Base-by-base conservation (phyloP, 805 yeast genomes). In the Kluyveromyces lactis region DNA sequence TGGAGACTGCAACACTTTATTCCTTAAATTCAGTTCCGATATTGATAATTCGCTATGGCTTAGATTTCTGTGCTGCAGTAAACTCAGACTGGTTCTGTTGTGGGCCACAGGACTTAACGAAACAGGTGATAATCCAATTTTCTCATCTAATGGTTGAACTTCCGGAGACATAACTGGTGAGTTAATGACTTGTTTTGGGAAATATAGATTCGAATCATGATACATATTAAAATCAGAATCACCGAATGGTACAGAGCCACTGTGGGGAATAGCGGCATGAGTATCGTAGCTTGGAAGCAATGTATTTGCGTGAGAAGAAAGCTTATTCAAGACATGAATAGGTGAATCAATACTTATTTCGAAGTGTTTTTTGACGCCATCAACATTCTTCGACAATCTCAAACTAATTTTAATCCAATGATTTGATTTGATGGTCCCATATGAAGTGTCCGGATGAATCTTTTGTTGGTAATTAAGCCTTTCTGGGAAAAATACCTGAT, bases 341-440 rank as follows among this genome's bases (percentile, higher is more conserved):
- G 98, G 98, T 2, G 96, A 85, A 60, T 92, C 99, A 41, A 92
- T 90, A 42, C 86, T 79, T 33, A 92, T 84, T 64, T 92, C 99
- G 56, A 83, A 92, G 56, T 87, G 97, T 56, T 89, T 92, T 33
- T 95, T 68, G 55, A 85, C 85, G 10, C 67, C 72, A 34, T 73
- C 70, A 32, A 82, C 79, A n/a, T 69, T 55, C 48, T 73, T 75
- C 4, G 95, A 84, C 29, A 92, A 67, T 38, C 97, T 66, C 38
- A 92, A 63, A 46, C 95, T 82, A 12, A 92, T 73, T 62, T 92
- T 92, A 52, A 92, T 79, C 97, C 98, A 92, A 63, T 92, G 99
- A 52, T 85, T 90, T 5, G 92, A 73, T 62, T 86, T 89, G 45
- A 92, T 86, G 50, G 78, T 79, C 18, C 73, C 75, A 49, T 72